These are phyloP conservation scores for Chaetoscypha palmicola DNA, from an alignment of 2,329 filamentous ascomycete species.

Conservation along the genomic window DNA sequence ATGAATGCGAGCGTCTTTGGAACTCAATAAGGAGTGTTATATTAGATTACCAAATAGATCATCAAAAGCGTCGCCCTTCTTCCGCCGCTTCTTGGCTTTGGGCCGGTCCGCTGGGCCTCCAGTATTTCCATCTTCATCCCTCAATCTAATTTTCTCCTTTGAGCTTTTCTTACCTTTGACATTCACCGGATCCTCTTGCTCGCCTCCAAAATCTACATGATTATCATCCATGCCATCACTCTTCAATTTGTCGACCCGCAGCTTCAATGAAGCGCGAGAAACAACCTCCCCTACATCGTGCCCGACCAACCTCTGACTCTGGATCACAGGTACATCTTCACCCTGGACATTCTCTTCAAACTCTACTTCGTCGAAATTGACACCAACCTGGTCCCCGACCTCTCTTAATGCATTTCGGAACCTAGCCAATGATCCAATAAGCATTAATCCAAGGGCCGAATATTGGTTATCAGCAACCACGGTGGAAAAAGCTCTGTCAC, in stretches of 20 bases:
- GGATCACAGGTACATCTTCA: neutral
- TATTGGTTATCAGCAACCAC: conserved; percentile 67
- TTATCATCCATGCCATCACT: too few relatives aligned
- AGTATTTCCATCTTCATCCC: too few relatives aligned
- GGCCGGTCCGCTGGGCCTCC: conserved; percentile 33
- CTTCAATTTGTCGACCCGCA: too few relatives aligned
- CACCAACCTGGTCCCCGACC: neutral
- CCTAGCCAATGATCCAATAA: conserved; percentile 58
- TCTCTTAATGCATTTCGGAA: conserved; percentile 37
- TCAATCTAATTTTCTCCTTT: conserved; percentile 6
- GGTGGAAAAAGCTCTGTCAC: conserved; percentile 55
- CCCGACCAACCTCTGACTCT: neutral
- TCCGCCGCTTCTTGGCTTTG: conserved; percentile 47
- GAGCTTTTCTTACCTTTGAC: neutral
- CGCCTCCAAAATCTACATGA: too few relatives aligned
- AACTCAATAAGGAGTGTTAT: too few relatives aligned
- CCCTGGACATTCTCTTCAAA: neutral
- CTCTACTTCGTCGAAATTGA: conserved; percentile 5
- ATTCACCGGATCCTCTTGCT: too few relatives aligned
- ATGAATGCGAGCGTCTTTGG: too few relatives aligned
- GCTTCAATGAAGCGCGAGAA: too few relatives aligned
- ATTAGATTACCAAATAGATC: conserved; percentile 50
- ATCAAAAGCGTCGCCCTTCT: conserved; percentile 61
- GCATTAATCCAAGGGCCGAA: conserved; percentile 61
- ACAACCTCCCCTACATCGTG: conserved; percentile 28